Percentiles rank a stretch among this genome's conserved stretches.
Evolutionary conservation across 148 eudicot genomes (phyloP).

Genomic region (Amaranthus palmeri): DNA sequence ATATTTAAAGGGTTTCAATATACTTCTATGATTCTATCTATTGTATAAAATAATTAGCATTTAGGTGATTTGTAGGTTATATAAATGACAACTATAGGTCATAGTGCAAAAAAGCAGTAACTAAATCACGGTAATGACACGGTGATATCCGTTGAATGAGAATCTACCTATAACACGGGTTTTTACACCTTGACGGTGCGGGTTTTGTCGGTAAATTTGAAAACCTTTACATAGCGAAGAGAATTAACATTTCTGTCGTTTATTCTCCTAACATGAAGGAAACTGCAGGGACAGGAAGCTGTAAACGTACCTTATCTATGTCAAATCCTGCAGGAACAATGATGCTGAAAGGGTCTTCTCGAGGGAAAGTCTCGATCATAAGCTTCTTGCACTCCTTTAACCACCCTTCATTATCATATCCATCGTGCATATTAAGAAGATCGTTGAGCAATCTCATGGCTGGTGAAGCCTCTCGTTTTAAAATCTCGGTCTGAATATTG

Average conservation of each 20-base stretch:
- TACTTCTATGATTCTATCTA: too few relatives aligned
- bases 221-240: too few relatives aligned
- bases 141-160: too few relatives aligned
- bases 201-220: too few relatives aligned
- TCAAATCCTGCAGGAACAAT: conserved; percentile 91
- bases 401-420: conserved; percentile 86
- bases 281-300: not conserved
- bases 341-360: conserved; percentile 96
- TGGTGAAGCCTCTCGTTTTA: conserved; percentile 84
- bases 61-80: too few relatives aligned
- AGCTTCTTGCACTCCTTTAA: conserved; percentile 84
- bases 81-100: too few relatives aligned
- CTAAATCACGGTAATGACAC: not conserved
- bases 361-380: conserved; percentile 77
- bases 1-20: too few relatives aligned
- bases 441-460: conserved; percentile 94
- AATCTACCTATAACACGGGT: too few relatives aligned
- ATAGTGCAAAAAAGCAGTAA: not conserved
- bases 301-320: conserved; percentile 61
- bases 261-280: too few relatives aligned
- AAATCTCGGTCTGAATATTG: conserved; percentile 61
- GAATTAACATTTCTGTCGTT: too few relatives aligned
- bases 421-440: conserved; percentile 83
- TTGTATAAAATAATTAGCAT: too few relatives aligned
- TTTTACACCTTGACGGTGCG: too few relatives aligned